Conservation (phyloP, 176 grass and related monocot species). For the Oryza meridionalis region DNA sequence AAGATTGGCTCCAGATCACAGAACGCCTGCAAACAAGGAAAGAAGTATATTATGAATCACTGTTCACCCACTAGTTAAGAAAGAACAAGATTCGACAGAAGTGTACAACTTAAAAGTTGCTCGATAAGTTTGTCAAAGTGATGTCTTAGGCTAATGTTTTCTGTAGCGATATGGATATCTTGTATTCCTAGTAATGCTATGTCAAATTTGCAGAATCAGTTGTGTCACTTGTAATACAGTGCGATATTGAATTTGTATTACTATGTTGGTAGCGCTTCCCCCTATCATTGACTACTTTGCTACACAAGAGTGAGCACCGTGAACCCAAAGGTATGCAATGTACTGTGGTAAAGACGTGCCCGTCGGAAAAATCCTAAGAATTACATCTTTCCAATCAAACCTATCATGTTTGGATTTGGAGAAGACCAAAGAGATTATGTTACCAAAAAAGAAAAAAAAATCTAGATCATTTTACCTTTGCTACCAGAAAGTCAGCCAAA, state of each 20-base stretch:
- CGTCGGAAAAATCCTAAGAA: not conserved
- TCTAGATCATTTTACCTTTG: conserved; percentile 60
- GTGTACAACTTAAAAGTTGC: not conserved
- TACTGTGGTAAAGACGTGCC: not conserved
- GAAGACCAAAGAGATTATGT: not conserved
- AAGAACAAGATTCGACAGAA: not conserved
- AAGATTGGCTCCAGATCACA: conserved; percentile 87
- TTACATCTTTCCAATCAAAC: not conserved
- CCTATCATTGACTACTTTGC: not conserved
- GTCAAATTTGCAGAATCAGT: not conserved
- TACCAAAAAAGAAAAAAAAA: not conserved
- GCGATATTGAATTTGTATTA: not conserved
- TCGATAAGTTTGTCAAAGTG: not conserved
- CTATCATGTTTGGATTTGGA: not conserved
- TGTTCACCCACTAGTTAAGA: not conserved
- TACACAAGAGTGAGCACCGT: not conserved
- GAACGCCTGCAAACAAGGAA: conserved; percentile 54
- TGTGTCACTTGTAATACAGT: not conserved
- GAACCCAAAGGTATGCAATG: not conserved
- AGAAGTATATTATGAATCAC: not conserved
- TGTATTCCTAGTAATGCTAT: too few relatives aligned
- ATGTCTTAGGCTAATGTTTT: not conserved
- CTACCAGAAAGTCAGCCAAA: conserved; percentile 94
- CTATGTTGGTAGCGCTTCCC: not conserved
- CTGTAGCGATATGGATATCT: not conserved